Conservation (phyloP, 2,329 filamentous ascomycete genomes). For the Pochonia chlamydosporia region DNA sequence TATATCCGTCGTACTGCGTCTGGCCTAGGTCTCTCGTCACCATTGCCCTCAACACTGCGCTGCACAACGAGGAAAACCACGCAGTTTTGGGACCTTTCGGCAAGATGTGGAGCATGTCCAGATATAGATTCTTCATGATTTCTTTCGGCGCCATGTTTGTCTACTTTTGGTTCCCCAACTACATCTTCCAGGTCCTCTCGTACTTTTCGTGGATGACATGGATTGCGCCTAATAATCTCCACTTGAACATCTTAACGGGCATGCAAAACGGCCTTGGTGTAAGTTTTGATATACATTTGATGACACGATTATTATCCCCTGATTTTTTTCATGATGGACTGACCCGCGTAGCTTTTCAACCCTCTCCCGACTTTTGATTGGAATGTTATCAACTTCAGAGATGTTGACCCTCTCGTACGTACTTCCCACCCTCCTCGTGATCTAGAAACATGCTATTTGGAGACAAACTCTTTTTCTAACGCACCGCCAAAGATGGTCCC, state of each 20-base stretch:
- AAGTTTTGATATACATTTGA: neutral
- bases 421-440: neutral
- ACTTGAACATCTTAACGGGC: conserved; percentile 31
- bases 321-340: too few relatives aligned
- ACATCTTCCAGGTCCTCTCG: conserved; percentile 40
- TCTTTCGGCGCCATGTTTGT: conserved; percentile 41
- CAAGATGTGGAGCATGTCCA: conserved; percentile 33
- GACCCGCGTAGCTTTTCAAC: conserved; percentile 21
- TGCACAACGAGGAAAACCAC: conserved; percentile 35
- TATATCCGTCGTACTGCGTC: conserved; percentile 45
- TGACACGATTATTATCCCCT: too few relatives aligned
- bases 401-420: conserved; percentile 27
- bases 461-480: too few relatives aligned
- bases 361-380: conserved; percentile 37
- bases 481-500: conserved; percentile 27
- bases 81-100: conserved; percentile 22
- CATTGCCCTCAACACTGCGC: conserved; percentile 42
- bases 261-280: conserved; percentile 30
- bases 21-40: conserved; percentile 49
- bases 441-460: too few relatives aligned
- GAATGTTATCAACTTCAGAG: conserved; percentile 26
- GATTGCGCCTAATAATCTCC: conserved; percentile 39
- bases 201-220: conserved; percentile 49
- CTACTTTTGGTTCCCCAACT: conserved; percentile 50
- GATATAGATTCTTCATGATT: conserved; percentile 40